Base-by-base conservation (phyloP, 2,329 filamentous ascomycete species). In the Chaetomiaceae sp. region DNA sequence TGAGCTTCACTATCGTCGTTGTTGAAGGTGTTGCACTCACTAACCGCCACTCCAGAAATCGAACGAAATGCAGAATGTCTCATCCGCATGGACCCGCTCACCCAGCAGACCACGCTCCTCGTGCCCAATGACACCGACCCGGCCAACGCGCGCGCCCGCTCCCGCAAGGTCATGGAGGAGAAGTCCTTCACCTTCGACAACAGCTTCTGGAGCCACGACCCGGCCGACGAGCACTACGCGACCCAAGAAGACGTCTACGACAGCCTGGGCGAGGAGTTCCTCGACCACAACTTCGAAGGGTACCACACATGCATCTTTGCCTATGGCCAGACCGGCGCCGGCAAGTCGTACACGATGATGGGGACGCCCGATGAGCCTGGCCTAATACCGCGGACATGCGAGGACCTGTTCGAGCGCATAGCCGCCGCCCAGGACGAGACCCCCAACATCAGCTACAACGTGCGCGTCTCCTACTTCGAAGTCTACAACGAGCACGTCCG, bases 291-390 rank as follows among this genome's bases (percentile, higher is more conserved):
- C 74, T 99, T 99, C 65, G 91, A 96, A 68, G 94, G 94, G 59
- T 99, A 99, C 74, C 92, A 99, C 72, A 99, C 94, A 0, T 99
- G 94, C 71, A 99, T 99, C 63, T 97, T 99, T 68, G 94, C 94
- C 56, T 97, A 99, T 66, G 94, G 94, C 11, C 94, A 99, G 75
- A 99, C 94, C 0, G 94, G 94, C 22, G 95, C 91, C 0, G 94
- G 94, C 47, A 99, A 99, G 76, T 95, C 89, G 68, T 99, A 97
- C 73, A 96, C 94, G 38, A 99, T 88, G 84, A 99, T 99, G 94
- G 94, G 94, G 39, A 85, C 80, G 1, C 78, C 85, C 6, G 88
- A 94, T 27, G 83, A 95, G 61, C 90, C 91, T 0, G 94, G 94
- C 4, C 78, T 99, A 51, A 99, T 99, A 60, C 94, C 94, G 7